Base-by-base conservation (phyloP, 2,329 filamentous ascomycete genomes). In the Domatiomyces globalis region DNA sequence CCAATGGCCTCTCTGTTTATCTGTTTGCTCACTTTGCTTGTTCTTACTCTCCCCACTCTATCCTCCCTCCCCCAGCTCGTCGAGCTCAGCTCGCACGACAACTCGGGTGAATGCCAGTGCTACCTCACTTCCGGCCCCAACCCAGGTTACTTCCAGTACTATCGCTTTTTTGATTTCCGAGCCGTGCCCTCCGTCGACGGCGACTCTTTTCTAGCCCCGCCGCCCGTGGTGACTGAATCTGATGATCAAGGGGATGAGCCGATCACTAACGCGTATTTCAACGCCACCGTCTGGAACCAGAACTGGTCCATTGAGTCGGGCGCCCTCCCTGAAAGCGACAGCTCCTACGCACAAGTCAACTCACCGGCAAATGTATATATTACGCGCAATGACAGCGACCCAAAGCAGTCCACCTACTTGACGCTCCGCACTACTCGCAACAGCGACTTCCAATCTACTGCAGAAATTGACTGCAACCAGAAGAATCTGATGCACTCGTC, bases 101-200 rank as follows among this genome's bases (percentile, higher is more conserved):
- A 39, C 33, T 39, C 33, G 15, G 33, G 33, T 39, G 10, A 69
- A 46, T 75, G 73, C 56, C 67, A 71, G 49, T 76, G 73, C 63
- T 76, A 73, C 54, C 64, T 70, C 12, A 66, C 74, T 25, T 66
- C 68, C 1, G 66, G 66, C 5, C 57, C 43, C 29, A 42, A 68
- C 2, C 68, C 69, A 17, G 64, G 67, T 5, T 74, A 73, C 61
- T 76, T 76, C 57, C 67, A 71, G 46, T 67, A 75, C 61, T 71
- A 76, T 64, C 69, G 68, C 48, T 71, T 76, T 60, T 75, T 68
- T 64, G 73, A 76, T 61, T 76, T 76, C 56, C 71, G 73, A 22
- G 63, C 67, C 42, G 63, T 74, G 64, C 17, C 17, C 20, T 29
- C 45, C 27, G 4, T 33, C 25, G 20, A 58, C 67, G n/a, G 49